Conservation (phyloP, 306 rosid species). For the Boehmeria nivea region DNA sequence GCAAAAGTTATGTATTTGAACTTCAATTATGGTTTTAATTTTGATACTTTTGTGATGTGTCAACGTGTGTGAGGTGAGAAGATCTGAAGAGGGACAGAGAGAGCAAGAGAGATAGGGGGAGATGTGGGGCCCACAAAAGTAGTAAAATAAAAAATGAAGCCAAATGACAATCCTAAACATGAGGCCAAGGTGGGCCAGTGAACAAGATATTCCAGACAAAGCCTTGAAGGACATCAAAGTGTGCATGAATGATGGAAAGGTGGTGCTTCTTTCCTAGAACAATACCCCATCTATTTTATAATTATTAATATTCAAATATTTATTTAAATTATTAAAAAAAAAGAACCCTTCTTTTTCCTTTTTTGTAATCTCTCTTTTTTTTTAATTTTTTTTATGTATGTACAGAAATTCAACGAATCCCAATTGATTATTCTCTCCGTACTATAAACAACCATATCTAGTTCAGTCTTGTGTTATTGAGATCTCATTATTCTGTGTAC, state of each 20-base stretch:
- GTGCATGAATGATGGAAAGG: constrained; percentile 47
- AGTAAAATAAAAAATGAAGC: constrained; percentile 12
- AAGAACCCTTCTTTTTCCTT: neutral
- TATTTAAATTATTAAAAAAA: too few relatives aligned
- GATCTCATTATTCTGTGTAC: constrained; percentile 30
- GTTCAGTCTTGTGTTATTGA: constrained; percentile 13
- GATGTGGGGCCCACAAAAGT: constrained; percentile 37
- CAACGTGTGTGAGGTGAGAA: too few relatives aligned
- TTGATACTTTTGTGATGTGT: too few relatives aligned
- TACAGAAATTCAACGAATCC: constrained; percentile 29
- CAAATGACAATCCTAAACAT: constrained; percentile 36
- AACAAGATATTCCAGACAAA: constrained; percentile 84
- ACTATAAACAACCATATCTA: constrained; percentile 36
- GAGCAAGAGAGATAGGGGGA: neutral
- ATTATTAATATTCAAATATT: neutral
- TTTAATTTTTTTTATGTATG: neutral
- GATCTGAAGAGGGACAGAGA: constrained; percentile 25
- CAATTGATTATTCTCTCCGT: constrained; percentile 38
- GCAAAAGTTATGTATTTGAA: too few relatives aligned
- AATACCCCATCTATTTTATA: constrained; percentile 14
- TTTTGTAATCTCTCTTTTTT: neutral
- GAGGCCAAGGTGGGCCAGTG: constrained; percentile 57
- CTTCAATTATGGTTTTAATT: too few relatives aligned
- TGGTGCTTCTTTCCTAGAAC: constrained; percentile 39
- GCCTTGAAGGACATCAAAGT: constrained; percentile 47